These are phyloP conservation scores for Pleurotus giganteus DNA, from an alignment of 768 basidiomycete genomes.

Conservation along the genomic window DNA sequence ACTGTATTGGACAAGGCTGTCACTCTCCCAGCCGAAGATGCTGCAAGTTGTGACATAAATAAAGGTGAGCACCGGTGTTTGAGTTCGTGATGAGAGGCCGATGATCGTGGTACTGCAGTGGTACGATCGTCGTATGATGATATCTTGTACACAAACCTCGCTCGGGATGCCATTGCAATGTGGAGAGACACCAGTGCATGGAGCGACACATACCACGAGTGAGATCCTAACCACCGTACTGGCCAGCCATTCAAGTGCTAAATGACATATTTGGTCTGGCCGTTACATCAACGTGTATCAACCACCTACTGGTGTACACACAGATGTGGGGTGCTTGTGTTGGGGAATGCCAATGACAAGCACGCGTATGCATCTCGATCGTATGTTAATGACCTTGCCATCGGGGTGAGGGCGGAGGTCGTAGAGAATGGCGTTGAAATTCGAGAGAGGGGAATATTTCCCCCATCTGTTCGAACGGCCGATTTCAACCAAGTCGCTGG, in stretches of 20 bases:
- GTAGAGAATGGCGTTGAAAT: conserved; percentile 39
- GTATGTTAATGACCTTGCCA: conserved; percentile 58
- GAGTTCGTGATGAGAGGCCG: no score
- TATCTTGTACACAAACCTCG: conserved; percentile 64
- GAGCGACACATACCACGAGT: conserved; percentile 85
- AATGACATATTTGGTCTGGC: neutral
- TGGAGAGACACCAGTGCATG: conserved; percentile 72
- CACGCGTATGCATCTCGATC: conserved; percentile 48
- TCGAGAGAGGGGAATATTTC: conserved; percentile 41
- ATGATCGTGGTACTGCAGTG: conserved; percentile 39
- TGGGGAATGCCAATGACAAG: conserved; percentile 37
- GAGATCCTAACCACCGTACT: conserved; percentile 27
- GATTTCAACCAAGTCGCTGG: conserved; percentile 41
- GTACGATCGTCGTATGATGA: conserved; percentile 75
- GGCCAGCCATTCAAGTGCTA: neutral
- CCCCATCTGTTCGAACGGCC: conserved; percentile 33
- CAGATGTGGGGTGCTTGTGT: conserved; percentile 69
- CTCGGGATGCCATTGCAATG: conserved; percentile 68
- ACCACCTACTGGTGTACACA: neutral
- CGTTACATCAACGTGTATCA: neutral
- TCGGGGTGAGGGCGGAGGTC: conserved; percentile 49
- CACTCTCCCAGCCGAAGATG: conserved; percentile 76
- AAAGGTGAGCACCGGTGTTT: no score
- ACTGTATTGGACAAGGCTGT: conserved; percentile 74
- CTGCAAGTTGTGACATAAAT: conserved; percentile 62